phyloP scores from a whole-genome alignment of 1,284 basidiomycete genomes.

The Dichomitus squalens region DNA sequence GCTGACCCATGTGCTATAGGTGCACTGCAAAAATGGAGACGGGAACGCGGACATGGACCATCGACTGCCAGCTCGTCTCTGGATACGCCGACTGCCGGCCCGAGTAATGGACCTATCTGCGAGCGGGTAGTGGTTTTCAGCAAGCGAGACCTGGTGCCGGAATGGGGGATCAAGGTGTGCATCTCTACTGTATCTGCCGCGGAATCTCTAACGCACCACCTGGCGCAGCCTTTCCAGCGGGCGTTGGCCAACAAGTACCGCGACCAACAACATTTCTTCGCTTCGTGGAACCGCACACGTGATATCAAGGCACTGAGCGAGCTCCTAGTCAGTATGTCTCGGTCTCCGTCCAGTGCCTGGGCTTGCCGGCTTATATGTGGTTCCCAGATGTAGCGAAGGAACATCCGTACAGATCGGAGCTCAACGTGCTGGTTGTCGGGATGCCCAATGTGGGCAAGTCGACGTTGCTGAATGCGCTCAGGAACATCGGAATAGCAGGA shows the following conservation, averaged over 20 bases:
- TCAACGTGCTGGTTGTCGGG: constrained; percentile 90
- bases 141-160: constrained; percentile 90
- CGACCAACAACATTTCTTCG: constrained; percentile 66
- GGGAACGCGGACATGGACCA: constrained; percentile 50
- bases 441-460: constrained; percentile 99
- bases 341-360: background rate
- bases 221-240: constrained; percentile 62
- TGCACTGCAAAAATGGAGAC: constrained; percentile 63
- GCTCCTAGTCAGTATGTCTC: constrained; percentile 70
- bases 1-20: constrained; percentile 38
- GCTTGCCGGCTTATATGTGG: background rate
- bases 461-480: constrained; percentile 89
- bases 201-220: constrained; percentile 4
- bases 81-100: constrained; percentile 9
- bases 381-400: constrained; percentile 70
- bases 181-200: background rate
- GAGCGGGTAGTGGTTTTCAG: constrained; percentile 92
- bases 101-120: constrained; percentile 45
- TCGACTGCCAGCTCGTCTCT: constrained; percentile 20
- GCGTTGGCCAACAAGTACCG: constrained; percentile 71
- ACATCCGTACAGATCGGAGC: constrained; percentile 67
- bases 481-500: constrained; percentile 85
- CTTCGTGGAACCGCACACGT: constrained; percentile 66
- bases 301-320: constrained; percentile 67
- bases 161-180: constrained; percentile 81